Percentiles rank a stretch among this genome's conserved stretches.
These are phyloP conservation scores for Metschnikowia vanudenii DNA, from an alignment of 805 yeast genomes.

Conservation along the genomic window DNA sequence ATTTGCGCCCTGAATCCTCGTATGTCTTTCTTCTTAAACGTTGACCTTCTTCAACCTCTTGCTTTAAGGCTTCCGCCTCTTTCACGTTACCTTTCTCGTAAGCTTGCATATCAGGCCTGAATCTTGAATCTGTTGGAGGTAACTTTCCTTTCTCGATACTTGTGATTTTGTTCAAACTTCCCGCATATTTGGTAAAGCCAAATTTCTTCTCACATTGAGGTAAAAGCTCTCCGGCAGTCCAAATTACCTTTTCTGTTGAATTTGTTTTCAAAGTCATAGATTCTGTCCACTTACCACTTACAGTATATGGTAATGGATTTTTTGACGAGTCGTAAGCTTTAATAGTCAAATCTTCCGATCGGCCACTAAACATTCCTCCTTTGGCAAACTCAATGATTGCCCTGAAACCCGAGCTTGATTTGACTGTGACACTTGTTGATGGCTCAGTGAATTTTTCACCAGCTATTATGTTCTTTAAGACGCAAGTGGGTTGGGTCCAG, in stretches of 20 bases:
- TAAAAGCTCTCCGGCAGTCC: slow-evolving; percentile 71
- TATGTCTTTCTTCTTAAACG: slow-evolving; percentile 66
- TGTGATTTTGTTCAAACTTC: slow-evolving; percentile 78
- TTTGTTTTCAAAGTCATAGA: slow-evolving; percentile 47
- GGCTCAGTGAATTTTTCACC: slow-evolving; percentile 97
- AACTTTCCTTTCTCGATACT: slow-evolving; percentile 58
- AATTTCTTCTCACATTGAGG: slow-evolving; percentile 59
- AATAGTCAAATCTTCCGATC: slow-evolving; percentile 68
- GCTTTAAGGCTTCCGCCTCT: slow-evolving; percentile 68
- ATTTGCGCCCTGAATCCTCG: slow-evolving; percentile 44
- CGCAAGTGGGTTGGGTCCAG: slow-evolving; percentile 81
- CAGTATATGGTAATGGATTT: slow-evolving; percentile 38
- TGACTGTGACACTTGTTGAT: slow-evolving; percentile 59
- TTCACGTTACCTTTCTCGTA: slow-evolving; percentile 72
- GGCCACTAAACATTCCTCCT: slow-evolving; percentile 78
- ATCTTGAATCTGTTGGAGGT: slow-evolving; percentile 87
- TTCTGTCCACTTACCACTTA: slow-evolving; percentile 87
- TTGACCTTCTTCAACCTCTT: slow-evolving; percentile 73
- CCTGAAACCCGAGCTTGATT: slow-evolving; percentile 64
- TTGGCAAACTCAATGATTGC: slow-evolving; percentile 74
- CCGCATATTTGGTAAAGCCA: slow-evolving; percentile 84
- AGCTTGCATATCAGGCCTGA: slow-evolving; percentile 77
- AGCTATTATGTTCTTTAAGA: slow-evolving; percentile 83
- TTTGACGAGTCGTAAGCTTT: slow-evolving; percentile 40
- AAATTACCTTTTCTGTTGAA: slow-evolving; percentile 47